Evolutionary conservation across 2,329 filamentous ascomycete species (phyloP), one percentile per base, ranked within the genome.

Genomic region (Sclerotinia minor): DNA sequence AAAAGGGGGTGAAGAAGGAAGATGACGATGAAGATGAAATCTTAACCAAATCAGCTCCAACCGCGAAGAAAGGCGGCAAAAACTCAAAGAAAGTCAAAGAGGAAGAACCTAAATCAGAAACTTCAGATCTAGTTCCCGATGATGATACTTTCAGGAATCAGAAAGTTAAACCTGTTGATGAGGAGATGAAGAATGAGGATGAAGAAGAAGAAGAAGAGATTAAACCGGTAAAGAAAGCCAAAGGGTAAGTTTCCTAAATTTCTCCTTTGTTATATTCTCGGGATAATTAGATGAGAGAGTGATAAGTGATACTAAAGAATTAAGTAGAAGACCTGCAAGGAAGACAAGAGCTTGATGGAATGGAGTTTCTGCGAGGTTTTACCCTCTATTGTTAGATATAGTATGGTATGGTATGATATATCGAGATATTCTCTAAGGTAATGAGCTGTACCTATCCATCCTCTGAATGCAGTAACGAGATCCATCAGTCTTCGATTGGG

Each of bases 1-100:
- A 65, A 26, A 65, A 65, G 15, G 38, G 55, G n/a, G 44, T 59
- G 45, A 57, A 50, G n/a, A n/a, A 17, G 17, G 54, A 59, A 41
- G 52, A 65, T 19, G 53, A 58, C n/a, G 64, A 66, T 9, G 64
- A 67, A 2, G 35, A 60, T 50, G 64, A 67, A 19, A 50, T 67
- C 24, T 6, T 61, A 8, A 67, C 64, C 35, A 61, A 60, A 35
- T 5, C 45, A 35, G n/a, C 15, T 19, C 29, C 58, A 53, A n/a
- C 15, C 1, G 24, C 47, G 3, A 67, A 44, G 35, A 29, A 26
- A n/a, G 53, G 29, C 26, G 7, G 32, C 5, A 45, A n/a, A 38
- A 52, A 53, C 9, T 13, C 58, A 5, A 49, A 50, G 64, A 60
- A 67, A 41, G 45, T 52, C 24, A 61, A 67, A 8, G 9, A 55